Evolutionary conservation across 2,329 filamentous ascomycete species (phyloP).

Genomic region (Aschersonia sp.): DNA sequence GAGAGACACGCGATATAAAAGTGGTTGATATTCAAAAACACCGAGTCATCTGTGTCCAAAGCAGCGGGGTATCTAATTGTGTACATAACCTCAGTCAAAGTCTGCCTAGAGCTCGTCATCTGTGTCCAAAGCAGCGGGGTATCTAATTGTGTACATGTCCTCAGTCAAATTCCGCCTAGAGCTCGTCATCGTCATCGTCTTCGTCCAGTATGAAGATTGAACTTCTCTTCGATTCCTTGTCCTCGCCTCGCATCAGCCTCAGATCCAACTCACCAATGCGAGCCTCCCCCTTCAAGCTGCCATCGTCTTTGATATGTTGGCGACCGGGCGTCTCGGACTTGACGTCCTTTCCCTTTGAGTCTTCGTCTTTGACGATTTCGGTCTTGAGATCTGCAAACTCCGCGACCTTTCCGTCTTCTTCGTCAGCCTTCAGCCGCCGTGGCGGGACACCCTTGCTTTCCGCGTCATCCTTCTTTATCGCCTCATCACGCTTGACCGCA

Average conservation of each 20-base stretch:
- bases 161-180: neutral
- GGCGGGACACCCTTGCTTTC: neutral
- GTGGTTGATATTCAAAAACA: neutral
- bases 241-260: constrained; percentile 8
- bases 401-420: neutral
- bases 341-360: constrained; percentile 1
- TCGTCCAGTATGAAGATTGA: constrained; percentile 24
- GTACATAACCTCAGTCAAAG: neutral
- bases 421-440: constrained; percentile 1
- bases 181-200: constrained; percentile 21
- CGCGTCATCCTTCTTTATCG: neutral
- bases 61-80: constrained; percentile 10
- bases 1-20: too few relatives aligned
- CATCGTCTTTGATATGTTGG: neutral
- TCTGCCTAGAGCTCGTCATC: constrained; percentile 1
- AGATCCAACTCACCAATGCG: neutral
- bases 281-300: neutral
- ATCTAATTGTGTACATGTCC: constrained; percentile 6
- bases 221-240: constrained; percentile 10
- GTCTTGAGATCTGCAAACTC: constrained; percentile 3
- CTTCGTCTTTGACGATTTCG: constrained; percentile 5
- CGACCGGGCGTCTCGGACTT: constrained; percentile 6
- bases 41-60: neutral
- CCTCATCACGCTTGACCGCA: neutral
- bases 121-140: constrained; percentile 5